Evolutionary conservation across 2,329 filamentous ascomycete species (phyloP), one percentile per base, ranked within the genome.

Genomic region (Colletotrichum coccodes): DNA sequence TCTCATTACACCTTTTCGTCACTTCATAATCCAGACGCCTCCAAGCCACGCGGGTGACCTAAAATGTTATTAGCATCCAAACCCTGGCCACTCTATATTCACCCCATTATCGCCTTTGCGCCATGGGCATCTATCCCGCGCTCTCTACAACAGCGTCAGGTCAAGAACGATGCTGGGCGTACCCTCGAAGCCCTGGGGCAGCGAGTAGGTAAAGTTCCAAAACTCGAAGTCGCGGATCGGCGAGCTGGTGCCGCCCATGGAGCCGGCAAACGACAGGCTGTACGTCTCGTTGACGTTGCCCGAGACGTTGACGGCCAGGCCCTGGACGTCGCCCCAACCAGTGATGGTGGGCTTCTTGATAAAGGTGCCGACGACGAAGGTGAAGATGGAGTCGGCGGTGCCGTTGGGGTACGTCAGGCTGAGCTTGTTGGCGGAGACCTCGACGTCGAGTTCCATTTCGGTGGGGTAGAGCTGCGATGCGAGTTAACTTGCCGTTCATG

Each of bases 361-460:
- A 7, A 85, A 84, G 3, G 85, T 84, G 0, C 82, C 83, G 0
- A 89, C 81, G 3, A 86, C 71, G 28, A 89, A 81, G 1, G 80
- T 83, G 73, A 89, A 89, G 18, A 82, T 76, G 28, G 84, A 87
- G 4, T 77, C 78, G 0, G 78, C 73, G 49, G 84, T 86, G 2
- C 87, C 88, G 16, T 78, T 71, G 0, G 88, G 88, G 70, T 91
- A 91, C 0, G 83, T 82, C 3, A 91, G 74, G 12, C 81, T 82
- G 7, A 91, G 76, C 0, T 72, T 75, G 12, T 79, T 75, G 0
- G 83, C 80, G 3, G 77, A 76, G 0, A 86, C 83, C 30, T 80
- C 74, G 0, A 80, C 78, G 40, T 83, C 73, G 52, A 87, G 73
- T 6, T 79, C 75, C 36, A 73, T 75, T 64, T 85, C 80, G 0